Evolutionary conservation across 192 early-diverging fungal genomes (phyloP), one percentile per base, ranked within the genome.

Genomic region (Phlyctochytrium planicorne): DNA sequence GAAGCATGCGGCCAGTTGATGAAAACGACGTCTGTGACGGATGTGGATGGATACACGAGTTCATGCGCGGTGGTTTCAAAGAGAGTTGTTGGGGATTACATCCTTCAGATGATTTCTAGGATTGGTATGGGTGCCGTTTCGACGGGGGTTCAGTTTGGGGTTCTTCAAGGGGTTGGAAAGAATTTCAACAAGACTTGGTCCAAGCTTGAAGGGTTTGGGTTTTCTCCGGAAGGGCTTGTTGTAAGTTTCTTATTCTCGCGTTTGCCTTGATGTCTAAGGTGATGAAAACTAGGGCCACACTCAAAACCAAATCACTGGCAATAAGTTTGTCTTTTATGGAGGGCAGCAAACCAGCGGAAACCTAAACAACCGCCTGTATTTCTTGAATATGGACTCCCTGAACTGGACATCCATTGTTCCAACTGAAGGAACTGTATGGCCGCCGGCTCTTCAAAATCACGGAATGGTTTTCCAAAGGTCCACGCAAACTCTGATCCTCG

Each of bases 321-420:
- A 34, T 17, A 25, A 30, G 30, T 57, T 66, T 34, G 20, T 66
- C 24, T 25, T 57, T 66, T 66, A 30, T 33, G 65, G 65, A 14
- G 65, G 65, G 3, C 65, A 56, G 53, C 53, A 16, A 2, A 29
- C 25, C 10, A 20, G 16, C 24, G 65, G 65, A 32, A 53, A 25
- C 6, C 2, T 57, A 20, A 66, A 34, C 53, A 14, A 24, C 25
- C 12, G 24, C 12, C 32, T 66, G 52, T 66, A 66, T 33, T 24
- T 29, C 16, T 66, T 66, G 3, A 6, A 57, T 23, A 17, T 57
- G 25, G 65, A 66, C 34, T 10, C 34, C 34, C 12, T 32, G 3
- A 27, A 66, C 17, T 66, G 30, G 25, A 14, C 24, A 30, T 20
- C 34, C 23, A 20, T 66, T 3, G 27, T 53, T 24, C 65, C 34